Base-by-base conservation (phyloP, 257 asterid genomes). In the Fraxinus excelsior region DNA sequence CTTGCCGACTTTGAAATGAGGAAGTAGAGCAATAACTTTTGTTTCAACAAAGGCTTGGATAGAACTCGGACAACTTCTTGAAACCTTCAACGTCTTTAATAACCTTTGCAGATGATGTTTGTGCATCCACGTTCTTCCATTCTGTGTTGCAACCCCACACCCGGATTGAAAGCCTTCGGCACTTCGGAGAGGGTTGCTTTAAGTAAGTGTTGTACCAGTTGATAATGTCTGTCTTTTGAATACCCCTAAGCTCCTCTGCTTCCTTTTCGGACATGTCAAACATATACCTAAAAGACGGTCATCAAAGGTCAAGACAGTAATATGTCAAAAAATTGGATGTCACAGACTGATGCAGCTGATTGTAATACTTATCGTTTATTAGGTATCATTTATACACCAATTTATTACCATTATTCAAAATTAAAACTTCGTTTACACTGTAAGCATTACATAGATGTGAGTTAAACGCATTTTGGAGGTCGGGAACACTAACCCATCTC, bases 111-210 rank as follows among this genome's bases (percentile, higher is more conserved):
- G 97, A 76, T 42, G 90, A 51, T 64, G 35, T 53, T 23, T 73
- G 75, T n/a, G 81, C 66, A 74, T 74, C 85, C 34, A 84, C 81
- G 51, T 82, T 88, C 76, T 86, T 87, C 86, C 21, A 67, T 76
- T 86, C 85, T 1, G 92, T 80, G 85, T 91, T 76, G 91, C 97
- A 91, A 80, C 98, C 97, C 99, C 99, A 96, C 14, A 96, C 89
- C 67, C 95, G 95, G 82, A 90, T 77, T 2, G 87, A 90, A 81
- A 96, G 97, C 87, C 95, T 91, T 73, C 98, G 89, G 77, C 98
- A 91, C 85, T 90, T 91, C 0, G 97, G 96, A 67, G 98, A 96
- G 40, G 98, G 85, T 65, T 81, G 87, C 81, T 88, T 84, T 78
- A 96, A 74, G 77, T 90, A 96, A 32, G 92, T 86, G 71, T 16